phyloP scores from a whole-genome alignment of 2,329 filamentous ascomycete species.

The Exophiala viscosa region DNA sequence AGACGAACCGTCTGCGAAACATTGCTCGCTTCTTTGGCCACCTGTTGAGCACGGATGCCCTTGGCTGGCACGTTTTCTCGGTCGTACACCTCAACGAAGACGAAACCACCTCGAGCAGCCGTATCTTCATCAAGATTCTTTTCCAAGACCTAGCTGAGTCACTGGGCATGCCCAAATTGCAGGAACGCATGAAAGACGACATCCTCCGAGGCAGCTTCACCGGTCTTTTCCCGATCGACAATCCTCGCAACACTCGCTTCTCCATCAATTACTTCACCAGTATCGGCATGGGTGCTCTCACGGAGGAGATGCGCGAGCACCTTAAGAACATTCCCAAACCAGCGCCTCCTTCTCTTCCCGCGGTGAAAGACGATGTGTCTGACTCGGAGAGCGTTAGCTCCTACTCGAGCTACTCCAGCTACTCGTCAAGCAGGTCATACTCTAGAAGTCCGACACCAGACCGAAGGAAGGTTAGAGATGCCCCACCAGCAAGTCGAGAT shows the following conservation, averaged over 20 bases:
- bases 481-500: conserved; percentile 28
- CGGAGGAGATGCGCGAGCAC: conserved; percentile 89
- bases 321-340: conserved; percentile 88
- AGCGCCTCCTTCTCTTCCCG: conserved; percentile 63
- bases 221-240: conserved; percentile 86
- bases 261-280: conserved; percentile 99
- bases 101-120: conserved; percentile 90
- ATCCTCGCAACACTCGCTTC: conserved; percentile 86
- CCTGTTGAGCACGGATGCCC: conserved; percentile 78
- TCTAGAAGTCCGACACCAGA: conserved; percentile 24
- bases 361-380: conserved; percentile 47
- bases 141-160: conserved; percentile 90
- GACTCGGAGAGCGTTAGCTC: conserved; percentile 64
- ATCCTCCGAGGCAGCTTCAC: conserved; percentile 72
- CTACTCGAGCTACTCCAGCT: conserved; percentile 74
- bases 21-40: conserved; percentile 94
- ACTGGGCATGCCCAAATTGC: conserved; percentile 76
- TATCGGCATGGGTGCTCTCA: conserved; percentile 91
- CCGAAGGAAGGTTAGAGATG: conserved; percentile 31
- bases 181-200: conserved; percentile 72
- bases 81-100: conserved; percentile 90
- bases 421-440: conserved; percentile 40
- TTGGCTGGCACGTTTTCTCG: conserved; percentile 87
- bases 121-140: conserved; percentile 97
- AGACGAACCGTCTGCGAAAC: conserved; percentile 91